Conservation (phyloP, 139 green algal genomes). For the Edaphochlamys debaryana region DNA sequence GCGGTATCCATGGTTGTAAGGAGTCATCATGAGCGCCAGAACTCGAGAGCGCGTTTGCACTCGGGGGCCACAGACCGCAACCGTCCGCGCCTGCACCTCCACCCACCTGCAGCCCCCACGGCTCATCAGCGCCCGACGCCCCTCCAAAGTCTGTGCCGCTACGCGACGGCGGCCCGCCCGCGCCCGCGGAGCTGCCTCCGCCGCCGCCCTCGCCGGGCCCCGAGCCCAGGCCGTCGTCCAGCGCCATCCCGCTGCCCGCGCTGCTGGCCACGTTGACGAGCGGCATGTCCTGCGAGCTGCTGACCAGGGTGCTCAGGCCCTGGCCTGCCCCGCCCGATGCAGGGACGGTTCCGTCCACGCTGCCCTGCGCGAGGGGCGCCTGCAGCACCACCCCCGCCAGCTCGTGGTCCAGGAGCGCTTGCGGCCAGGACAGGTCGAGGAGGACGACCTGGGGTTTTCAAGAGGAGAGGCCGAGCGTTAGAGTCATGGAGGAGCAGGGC, state of each 20-base stretch:
- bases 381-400: constrained; percentile 20
- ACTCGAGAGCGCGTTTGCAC: too few species aligned
- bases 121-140: not conserved
- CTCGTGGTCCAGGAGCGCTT: constrained; percentile 32
- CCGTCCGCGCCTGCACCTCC: not conserved
- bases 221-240: too few species aligned
- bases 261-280: too few species aligned
- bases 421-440: constrained; percentile 15
- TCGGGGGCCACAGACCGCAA: too few species aligned
- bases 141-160: too few species aligned
- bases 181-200: too few species aligned
- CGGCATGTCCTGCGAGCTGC: too few species aligned
- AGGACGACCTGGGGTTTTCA: not conserved
- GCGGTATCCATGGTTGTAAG: too few species aligned
- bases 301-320: not conserved
- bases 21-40: too few species aligned
- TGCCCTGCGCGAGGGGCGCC: not conserved
- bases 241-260: too few species aligned
- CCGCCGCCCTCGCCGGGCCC: too few species aligned
- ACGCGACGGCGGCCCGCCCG: too few species aligned
- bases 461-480: not conserved
- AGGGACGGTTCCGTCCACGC: not conserved
- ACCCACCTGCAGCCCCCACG: not conserved
- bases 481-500: not conserved
- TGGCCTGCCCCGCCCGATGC: not conserved